Evolutionary conservation across 331 rosid species (phyloP).

Genomic region (Quercus lobata): DNA sequence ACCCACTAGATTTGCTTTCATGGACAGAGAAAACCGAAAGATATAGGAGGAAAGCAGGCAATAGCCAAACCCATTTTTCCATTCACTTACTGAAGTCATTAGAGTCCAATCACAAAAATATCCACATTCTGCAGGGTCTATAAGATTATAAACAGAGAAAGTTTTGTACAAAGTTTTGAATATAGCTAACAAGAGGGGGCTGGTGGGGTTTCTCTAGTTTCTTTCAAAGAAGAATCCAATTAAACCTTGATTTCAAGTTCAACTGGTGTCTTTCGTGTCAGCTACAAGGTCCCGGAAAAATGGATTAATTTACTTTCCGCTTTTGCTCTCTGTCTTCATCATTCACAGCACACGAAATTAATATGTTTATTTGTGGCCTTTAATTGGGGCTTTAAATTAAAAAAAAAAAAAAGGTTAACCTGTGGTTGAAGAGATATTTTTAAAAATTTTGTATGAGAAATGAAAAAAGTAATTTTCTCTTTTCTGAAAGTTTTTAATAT

Average conservation of each 20-base stretch:
- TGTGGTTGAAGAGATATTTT: too few relatives aligned
- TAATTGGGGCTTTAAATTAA: too few relatives aligned
- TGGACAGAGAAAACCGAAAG: conserved; percentile 5
- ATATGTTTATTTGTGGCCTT: too few relatives aligned
- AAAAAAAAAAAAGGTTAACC: too few relatives aligned
- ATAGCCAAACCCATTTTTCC: background rate
- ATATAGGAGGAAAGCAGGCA: conserved; percentile 4
- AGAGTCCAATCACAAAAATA: conserved; percentile 14
- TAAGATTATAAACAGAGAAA: conserved; percentile 21
- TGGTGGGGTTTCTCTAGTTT: conserved; percentile 18
- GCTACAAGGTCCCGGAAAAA: conserved; percentile 12
- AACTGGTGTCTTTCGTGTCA: conserved; percentile 23
- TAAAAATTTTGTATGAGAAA: too few relatives aligned
- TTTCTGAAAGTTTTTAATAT: too few relatives aligned
- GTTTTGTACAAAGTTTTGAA: background rate
- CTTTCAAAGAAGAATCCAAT: conserved; percentile 16
- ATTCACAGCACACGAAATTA: background rate
- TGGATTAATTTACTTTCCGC: conserved; percentile 12
- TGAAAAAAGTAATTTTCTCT: too few relatives aligned
- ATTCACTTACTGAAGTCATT: conserved; percentile 9
- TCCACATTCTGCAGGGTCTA: conserved; percentile 34
- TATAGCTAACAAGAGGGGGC: background rate
- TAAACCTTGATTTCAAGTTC: background rate
- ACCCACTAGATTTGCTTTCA: conserved; percentile 26
- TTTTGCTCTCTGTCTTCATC: conserved; percentile 11